phyloP scores from a whole-genome alignment of 2,329 filamentous ascomycete genomes.

The Fusarium devonianum region DNA sequence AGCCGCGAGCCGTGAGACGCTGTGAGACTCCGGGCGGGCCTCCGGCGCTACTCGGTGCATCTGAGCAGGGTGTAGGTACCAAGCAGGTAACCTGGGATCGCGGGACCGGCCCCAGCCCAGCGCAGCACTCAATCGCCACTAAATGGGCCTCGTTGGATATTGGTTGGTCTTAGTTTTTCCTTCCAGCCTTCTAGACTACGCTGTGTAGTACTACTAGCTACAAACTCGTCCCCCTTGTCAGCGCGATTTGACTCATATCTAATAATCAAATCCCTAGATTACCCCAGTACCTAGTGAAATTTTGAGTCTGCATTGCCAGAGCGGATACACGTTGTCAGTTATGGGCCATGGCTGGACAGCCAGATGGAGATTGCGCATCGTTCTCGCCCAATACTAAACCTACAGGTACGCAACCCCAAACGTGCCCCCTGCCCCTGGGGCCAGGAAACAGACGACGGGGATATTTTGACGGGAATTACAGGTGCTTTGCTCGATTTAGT shows the following conservation, averaged over 20 bases:
- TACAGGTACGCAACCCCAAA: slow-evolving; percentile 17
- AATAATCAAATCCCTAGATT: too few relatives aligned
- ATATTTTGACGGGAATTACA: slow-evolving; percentile 4
- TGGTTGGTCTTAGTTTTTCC: slow-evolving; percentile 31
- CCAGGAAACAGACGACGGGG: slow-evolving; percentile 6
- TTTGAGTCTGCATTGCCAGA: slow-evolving; percentile 10
- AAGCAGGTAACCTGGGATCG: slow-evolving; percentile 6
- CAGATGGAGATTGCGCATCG: slow-evolving; percentile 28
- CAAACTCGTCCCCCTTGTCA: slow-evolving; percentile 2
- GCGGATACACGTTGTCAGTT: slow-evolving; percentile 17
- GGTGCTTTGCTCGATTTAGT: slow-evolving; percentile 5
- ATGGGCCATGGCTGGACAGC: slow-evolving; percentile 15
- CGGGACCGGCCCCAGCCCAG: slow-evolving; percentile 16
- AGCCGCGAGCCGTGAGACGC: slow-evolving; percentile 12
- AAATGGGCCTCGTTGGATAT: slow-evolving; percentile 32
- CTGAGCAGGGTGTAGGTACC: slow-evolving; percentile 6
- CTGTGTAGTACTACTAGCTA: slow-evolving; percentile 15
- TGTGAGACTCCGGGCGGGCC: slow-evolving; percentile 14
- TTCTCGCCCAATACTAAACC: slow-evolving; percentile 15
- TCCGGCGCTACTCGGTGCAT: slow-evolving; percentile 13
- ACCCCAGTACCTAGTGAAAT: slow-evolving; percentile 28
- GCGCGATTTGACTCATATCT: too few relatives aligned
- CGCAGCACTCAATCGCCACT: slow-evolving; percentile 33
- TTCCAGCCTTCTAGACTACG: slow-evolving; percentile 3
- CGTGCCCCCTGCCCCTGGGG: slow-evolving; percentile 17